Percentiles rank a stretch among this genome's conserved stretches.
Conservation (phyloP, 2,329 filamentous ascomycete genomes). For the Botrytis elliptica region DNA sequence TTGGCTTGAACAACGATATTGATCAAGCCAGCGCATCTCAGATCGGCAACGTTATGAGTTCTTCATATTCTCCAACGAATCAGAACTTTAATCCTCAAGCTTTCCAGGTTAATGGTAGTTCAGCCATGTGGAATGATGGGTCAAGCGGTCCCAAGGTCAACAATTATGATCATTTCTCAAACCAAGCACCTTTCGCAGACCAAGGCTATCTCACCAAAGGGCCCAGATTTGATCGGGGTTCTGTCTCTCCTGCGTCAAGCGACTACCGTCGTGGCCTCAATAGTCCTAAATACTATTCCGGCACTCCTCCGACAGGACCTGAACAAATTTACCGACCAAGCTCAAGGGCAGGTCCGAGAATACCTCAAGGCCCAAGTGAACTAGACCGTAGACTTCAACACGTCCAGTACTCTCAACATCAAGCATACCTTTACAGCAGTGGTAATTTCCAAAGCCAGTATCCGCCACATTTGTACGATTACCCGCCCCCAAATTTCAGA, state of each 20-base stretch:
- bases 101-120: slow-evolving; percentile 30
- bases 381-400: slow-evolving; percentile 36
- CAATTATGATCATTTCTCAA: slow-evolving; percentile 33
- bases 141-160: slow-evolving; percentile 30
- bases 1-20: slow-evolving; percentile 32
- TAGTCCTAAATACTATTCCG: slow-evolving; percentile 38
- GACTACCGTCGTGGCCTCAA: slow-evolving; percentile 38
- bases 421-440: slow-evolving; percentile 40
- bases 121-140: slow-evolving; percentile 35
- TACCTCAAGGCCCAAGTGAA: slow-evolving; percentile 33
- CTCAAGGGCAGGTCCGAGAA: slow-evolving; percentile 34
- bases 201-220: slow-evolving; percentile 35
- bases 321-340: slow-evolving; percentile 36
- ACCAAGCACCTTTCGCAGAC: slow-evolving; percentile 35
- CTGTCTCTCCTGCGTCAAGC: slow-evolving; percentile 37
- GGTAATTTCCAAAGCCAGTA: slow-evolving; percentile 43
- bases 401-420: slow-evolving; percentile 32
- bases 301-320: slow-evolving; percentile 33
- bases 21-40: slow-evolving; percentile 30
- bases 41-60: slow-evolving; percentile 24
- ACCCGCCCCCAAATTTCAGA: slow-evolving; percentile 40
- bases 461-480: slow-evolving; percentile 43
- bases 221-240: slow-evolving; percentile 34
- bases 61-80: slow-evolving; percentile 35
- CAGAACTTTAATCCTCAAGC: slow-evolving; percentile 30